Base-by-base conservation (phyloP, 257 asterid species). In the Pogostemon cablin region DNA sequence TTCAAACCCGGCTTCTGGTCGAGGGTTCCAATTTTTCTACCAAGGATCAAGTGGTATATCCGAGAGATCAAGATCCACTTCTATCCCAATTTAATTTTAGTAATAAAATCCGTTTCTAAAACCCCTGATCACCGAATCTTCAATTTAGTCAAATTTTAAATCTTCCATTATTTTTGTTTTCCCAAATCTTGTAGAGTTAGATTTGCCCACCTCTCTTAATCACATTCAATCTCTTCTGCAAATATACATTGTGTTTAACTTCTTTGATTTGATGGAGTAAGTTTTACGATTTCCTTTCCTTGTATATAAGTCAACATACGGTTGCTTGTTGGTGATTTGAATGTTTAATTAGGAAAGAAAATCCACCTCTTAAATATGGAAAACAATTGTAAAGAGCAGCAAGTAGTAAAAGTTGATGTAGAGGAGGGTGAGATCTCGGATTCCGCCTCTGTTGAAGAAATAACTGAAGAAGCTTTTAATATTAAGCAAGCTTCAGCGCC, bases 341-440 rank as follows among this genome's bases (percentile, higher is more conserved):
- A 78, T 56, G 57, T 65, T 63, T 67, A 77, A 64, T 55, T 48
- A 65, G 81, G 78, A 70, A 66, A 75, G 65, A 68, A 72, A 69
- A 72, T 80, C 78, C 52, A 46, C 11, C 17, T 39, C 50, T 34
- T 74, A 52, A 63, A 62, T 9, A 84, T 86, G 93, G 89, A 82
- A 81, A 84, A 74, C 67, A 90, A 87, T 75, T 86, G 85, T 78
- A 70, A 77, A 62, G 81, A 70, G 65, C 72, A 62, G 63, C 79
- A 15, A 56, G 69, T 72, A 69, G 72, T 78, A 35, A 69, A 71
- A 42, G 62, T 72, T 50, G 77, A 90, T 50, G 96, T 83, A 46
- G 96, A 91, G 83, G 99, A 93, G 73, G 97, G 97, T 20, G 96
- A 93, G 90, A 89, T 86, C 87, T 90, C 98, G 15, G 96, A 88